Evolutionary conservation across 2,329 filamentous ascomycete species (phyloP).

Genomic region (Corinectria fuckeliana): DNA sequence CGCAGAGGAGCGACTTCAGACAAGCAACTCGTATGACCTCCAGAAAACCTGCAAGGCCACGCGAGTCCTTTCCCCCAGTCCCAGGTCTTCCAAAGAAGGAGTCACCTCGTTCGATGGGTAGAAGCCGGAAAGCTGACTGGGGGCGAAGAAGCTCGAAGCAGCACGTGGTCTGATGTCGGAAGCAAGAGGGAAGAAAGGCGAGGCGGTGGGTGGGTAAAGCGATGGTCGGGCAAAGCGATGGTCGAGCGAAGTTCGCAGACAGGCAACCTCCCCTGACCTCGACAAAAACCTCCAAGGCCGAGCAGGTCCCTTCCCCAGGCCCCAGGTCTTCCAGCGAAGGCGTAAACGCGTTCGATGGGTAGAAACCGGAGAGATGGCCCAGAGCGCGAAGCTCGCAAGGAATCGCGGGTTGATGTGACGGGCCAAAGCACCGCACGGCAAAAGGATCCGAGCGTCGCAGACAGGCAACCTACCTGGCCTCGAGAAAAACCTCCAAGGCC

Average conservation of each 20-base stretch:
- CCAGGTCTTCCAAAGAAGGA: slow-evolving; percentile 10
- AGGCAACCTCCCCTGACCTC: slow-evolving; percentile 4
- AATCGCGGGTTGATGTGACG: background rate
- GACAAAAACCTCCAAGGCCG: slow-evolving; percentile 8
- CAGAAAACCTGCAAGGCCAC: slow-evolving; percentile 13
- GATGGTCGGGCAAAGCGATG: background rate
- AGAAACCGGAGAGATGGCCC: slow-evolving; percentile 7
- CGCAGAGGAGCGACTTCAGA: slow-evolving; percentile 1
- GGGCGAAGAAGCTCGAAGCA: background rate
- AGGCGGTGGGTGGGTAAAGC: no score
- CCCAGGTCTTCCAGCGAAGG: slow-evolving; percentile 12
- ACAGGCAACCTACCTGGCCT: background rate
- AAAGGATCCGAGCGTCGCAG: background rate
- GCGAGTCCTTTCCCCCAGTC: slow-evolving; percentile 4
- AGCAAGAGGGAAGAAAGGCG: background rate
- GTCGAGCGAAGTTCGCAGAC: slow-evolving; percentile 5
- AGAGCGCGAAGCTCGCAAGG: slow-evolving; percentile 4
- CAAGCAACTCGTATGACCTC: slow-evolving; percentile 4
- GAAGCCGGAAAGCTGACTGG: background rate
- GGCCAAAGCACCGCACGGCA: background rate
- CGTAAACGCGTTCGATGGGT: slow-evolving; percentile 14
- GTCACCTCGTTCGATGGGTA: slow-evolving; percentile 15
- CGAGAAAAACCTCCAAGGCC: background rate
- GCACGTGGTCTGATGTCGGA: background rate
- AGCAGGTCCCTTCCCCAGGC: slow-evolving; percentile 5